Conservation (phyloP, 1,139 yeast species). For the Hyphopichia fennica region DNA sequence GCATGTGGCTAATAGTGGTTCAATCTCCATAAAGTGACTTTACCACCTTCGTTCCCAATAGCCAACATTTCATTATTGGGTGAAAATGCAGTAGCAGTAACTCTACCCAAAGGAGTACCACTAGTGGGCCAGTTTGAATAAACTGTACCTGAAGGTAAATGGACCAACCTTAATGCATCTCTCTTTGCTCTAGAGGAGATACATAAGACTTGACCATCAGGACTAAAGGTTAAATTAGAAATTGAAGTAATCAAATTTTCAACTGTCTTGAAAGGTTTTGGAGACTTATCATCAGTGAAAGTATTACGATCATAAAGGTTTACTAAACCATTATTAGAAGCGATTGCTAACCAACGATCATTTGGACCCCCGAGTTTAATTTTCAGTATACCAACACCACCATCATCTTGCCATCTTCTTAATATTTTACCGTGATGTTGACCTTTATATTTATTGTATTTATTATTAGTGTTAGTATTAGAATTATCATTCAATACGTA, state of each 20-base stretch:
- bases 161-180: constrained; percentile 85
- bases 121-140: constrained; percentile 97
- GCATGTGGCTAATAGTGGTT: constrained; percentile 74
- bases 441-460: constrained; percentile 5
- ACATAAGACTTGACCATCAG: constrained; percentile 87
- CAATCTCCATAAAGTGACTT: constrained; percentile 84
- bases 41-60: constrained; percentile 89
- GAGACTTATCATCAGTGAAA: constrained; percentile 20
- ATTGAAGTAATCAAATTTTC: constrained; percentile 84
- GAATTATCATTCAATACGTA: constrained; percentile 40
- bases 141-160: constrained; percentile 83
- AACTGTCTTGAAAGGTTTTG: constrained; percentile 56
- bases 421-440: constrained; percentile 36
- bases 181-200: constrained; percentile 83
- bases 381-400: constrained; percentile 81
- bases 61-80: constrained; percentile 83
- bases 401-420: constrained; percentile 81
- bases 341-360: constrained; percentile 85
- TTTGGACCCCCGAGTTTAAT: constrained; percentile 77
- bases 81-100: constrained; percentile 78
- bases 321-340: constrained; percentile 86
- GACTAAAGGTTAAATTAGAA: constrained; percentile 70
- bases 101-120: constrained; percentile 92
- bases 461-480: constrained; percentile 1
- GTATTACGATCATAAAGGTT: constrained; percentile 70